Percentiles rank a stretch among this genome's conserved stretches.
phyloP scores from a whole-genome alignment of 805 yeast genomes.

The Kluyveromyces starmeri region DNA sequence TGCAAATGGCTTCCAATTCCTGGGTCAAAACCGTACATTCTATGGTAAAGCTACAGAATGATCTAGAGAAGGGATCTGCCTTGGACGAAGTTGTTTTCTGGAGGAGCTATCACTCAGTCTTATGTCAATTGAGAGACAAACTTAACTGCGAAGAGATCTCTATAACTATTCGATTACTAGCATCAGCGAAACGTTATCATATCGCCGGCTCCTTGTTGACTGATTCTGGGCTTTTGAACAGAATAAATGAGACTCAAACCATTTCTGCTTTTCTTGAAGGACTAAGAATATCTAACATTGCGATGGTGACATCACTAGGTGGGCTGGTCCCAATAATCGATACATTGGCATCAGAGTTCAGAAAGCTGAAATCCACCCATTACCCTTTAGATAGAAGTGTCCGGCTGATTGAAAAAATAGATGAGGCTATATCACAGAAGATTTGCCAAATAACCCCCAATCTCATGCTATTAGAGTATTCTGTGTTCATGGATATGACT shows the following conservation, averaged over 20 bases:
- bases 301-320: conserved; percentile 37
- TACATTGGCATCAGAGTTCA: conserved; percentile 51
- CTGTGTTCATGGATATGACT: conserved; percentile 33
- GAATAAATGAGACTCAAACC: conserved; percentile 40
- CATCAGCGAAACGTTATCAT: conserved; percentile 69
- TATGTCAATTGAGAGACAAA: conserved; percentile 50
- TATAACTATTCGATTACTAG: conserved; percentile 50
- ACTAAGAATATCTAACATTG: conserved; percentile 55
- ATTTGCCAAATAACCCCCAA: conserved; percentile 34
- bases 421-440: conserved; percentile 45
- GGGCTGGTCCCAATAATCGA: conserved; percentile 39
- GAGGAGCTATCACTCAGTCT: conserved; percentile 58
- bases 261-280: conserved; percentile 60
- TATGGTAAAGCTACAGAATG: conserved; percentile 35
- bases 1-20: conserved; percentile 60
- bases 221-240: conserved; percentile 58
- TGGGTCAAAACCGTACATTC: conserved; percentile 58
- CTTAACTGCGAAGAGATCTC: conserved; percentile 44
- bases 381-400: conserved; percentile 63
- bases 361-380: conserved; percentile 46
- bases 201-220: conserved; percentile 64
- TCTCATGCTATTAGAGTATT: conserved; percentile 37
- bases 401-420: conserved; percentile 54
- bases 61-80: conserved; percentile 46
- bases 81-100: conserved; percentile 70